Conservation (phyloP, 2,329 filamentous ascomycete species). For the Fusarium cicatricum region DNA sequence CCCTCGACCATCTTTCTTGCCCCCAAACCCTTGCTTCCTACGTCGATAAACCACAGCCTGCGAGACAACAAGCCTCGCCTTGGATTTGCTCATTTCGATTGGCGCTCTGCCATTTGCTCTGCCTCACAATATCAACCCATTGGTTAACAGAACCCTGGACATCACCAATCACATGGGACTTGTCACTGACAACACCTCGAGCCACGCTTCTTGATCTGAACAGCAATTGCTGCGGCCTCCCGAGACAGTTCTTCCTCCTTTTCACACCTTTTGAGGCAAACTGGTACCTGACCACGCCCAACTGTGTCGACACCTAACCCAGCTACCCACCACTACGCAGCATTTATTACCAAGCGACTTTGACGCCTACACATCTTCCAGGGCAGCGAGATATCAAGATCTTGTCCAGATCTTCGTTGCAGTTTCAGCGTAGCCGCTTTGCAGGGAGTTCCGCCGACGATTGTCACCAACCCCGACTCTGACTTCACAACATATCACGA, state of each 20-base stretch:
- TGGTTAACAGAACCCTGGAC: conserved; percentile 44
- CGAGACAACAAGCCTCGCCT: conserved; percentile 36
- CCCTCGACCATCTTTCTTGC: conserved; percentile 34
- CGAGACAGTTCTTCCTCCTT: conserved; percentile 43
- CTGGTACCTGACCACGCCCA: conserved; percentile 34
- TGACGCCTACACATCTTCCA: conserved; percentile 20
- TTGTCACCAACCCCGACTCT: conserved; percentile 1
- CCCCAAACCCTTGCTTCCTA: conserved; percentile 21
- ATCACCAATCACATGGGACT: conserved; percentile 48
- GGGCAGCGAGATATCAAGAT: conserved; percentile 11
- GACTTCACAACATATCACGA: conserved; percentile 5
- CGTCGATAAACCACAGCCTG: conserved; percentile 24
- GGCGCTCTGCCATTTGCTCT: conserved; percentile 44
- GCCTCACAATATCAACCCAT: conserved; percentile 47
- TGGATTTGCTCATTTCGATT: conserved; percentile 43
- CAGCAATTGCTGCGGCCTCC: conserved; percentile 37
- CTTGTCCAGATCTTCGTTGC: conserved; percentile 5
- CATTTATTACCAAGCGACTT: conserved; percentile 27
- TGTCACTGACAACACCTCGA: conserved; percentile 43
- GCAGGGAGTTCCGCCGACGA: neutral
- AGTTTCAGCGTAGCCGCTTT: conserved; percentile 4
- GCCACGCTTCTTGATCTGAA: conserved; percentile 41
- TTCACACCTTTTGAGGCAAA: conserved; percentile 32
- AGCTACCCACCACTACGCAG: conserved; percentile 36
- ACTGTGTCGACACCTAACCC: conserved; percentile 41